phyloP scores from a whole-genome alignment of 352 stramenopile genomes.

The Phytophthora foliorum region DNA sequence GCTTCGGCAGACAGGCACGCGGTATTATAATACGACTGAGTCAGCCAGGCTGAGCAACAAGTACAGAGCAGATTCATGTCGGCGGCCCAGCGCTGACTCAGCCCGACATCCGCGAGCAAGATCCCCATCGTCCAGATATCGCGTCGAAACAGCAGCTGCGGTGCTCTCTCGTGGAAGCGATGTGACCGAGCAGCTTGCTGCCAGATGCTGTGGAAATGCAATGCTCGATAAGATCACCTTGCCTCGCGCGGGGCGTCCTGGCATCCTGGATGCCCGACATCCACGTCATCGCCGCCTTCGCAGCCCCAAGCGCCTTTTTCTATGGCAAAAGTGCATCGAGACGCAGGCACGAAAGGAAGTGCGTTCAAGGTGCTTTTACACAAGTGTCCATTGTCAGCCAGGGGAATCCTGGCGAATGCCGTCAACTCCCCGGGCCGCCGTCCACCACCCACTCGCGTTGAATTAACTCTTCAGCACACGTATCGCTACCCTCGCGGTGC shows the following conservation, averaged over 20 bases:
- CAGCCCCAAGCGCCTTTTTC: slow-evolving; percentile 1
- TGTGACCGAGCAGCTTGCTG: neutral
- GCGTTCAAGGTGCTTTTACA: neutral
- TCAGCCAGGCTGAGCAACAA: too few relatives aligned
- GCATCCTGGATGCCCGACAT: slow-evolving; percentile 4
- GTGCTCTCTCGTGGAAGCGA: neutral
- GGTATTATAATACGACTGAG: too few relatives aligned
- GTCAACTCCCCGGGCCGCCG: neutral
- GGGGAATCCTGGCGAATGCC: slow-evolving; percentile 12
- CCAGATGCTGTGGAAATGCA: slow-evolving; percentile 3
- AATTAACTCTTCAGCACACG: slow-evolving; percentile 7
- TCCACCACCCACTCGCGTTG: slow-evolving; percentile 3
- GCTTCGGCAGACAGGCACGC: neutral
- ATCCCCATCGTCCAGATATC: neutral
- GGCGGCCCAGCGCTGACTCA: neutral
- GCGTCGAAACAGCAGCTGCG: neutral
- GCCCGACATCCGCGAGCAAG: too few relatives aligned
- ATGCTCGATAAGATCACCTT: slow-evolving; percentile 1
- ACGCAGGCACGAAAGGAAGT: neutral
- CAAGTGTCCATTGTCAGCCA: neutral
- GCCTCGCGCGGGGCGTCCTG: too few relatives aligned
- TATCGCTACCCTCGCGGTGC: too few relatives aligned
- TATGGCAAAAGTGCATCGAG: slow-evolving; percentile 7
- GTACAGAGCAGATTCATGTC: neutral
- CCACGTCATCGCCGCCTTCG: slow-evolving; percentile 11